A percentile compares a stretch with the other conserved stretches of the same genome.
Evolutionary conservation across 345 rosid species (phyloP).

Genomic region (Acer yangbiense): DNA sequence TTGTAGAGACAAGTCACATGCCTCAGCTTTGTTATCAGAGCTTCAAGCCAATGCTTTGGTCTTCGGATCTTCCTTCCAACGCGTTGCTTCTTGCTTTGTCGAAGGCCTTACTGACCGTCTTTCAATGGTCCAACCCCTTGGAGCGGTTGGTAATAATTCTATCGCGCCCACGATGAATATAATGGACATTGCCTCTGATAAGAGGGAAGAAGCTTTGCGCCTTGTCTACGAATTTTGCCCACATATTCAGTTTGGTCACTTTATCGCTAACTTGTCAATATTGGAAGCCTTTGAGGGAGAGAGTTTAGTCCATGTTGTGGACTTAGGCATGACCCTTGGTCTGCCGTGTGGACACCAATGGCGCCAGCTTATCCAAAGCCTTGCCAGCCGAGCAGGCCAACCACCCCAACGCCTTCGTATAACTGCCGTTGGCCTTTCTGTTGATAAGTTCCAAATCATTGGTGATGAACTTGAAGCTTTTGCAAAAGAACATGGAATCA

Average conservation of each 20-base stretch:
- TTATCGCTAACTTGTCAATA: slow-evolving; percentile 52
- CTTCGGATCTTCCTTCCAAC: slow-evolving; percentile 64
- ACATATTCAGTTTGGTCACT: slow-evolving; percentile 60
- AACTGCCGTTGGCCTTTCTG: slow-evolving; percentile 49
- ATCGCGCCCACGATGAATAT: slow-evolving; percentile 35
- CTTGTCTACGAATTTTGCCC: slow-evolving; percentile 67
- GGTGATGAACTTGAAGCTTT: slow-evolving; percentile 43
- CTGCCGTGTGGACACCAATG: slow-evolving; percentile 59
- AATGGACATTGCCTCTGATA: slow-evolving; percentile 38
- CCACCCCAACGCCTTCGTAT: slow-evolving; percentile 47
- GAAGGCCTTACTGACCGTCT: slow-evolving; percentile 60
- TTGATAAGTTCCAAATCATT: slow-evolving; percentile 33
- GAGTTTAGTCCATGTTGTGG: slow-evolving; percentile 65
- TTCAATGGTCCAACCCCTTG: slow-evolving; percentile 49
- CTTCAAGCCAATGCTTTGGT: slow-evolving; percentile 51
- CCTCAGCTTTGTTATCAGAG: slow-evolving; percentile 52
- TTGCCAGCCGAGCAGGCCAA: slow-evolving; percentile 40
- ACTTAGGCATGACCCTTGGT: slow-evolving; percentile 69
- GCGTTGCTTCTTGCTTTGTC: slow-evolving; percentile 71
- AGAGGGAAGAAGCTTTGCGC: slow-evolving; percentile 57
- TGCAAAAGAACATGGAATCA: slow-evolving; percentile 41
- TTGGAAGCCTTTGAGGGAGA: slow-evolving; percentile 89
- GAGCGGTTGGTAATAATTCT: slow-evolving; percentile 28
- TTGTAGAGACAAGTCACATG: slow-evolving; percentile 59
- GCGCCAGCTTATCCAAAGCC: slow-evolving; percentile 55